Evolutionary conservation across 2,329 filamentous ascomycete genomes (phyloP).

Genomic region (Pochonia chlamydosporia): DNA sequence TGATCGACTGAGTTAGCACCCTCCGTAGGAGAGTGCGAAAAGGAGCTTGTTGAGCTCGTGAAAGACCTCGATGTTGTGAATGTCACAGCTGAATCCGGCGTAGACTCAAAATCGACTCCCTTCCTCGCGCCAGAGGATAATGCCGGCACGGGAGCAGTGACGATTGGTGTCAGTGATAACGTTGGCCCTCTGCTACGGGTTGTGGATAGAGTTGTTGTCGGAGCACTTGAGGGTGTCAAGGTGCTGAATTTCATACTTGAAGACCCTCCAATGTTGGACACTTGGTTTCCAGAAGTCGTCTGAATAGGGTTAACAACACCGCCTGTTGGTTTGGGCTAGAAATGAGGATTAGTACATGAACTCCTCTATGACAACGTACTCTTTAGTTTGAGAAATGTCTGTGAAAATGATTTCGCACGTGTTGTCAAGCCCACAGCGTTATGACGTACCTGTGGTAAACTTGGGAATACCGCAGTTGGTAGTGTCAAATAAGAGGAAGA

Average conservation of each 20-base stretch:
- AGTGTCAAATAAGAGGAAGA: background rate
- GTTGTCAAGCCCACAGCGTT: too few species aligned
- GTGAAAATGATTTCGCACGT: too few species aligned
- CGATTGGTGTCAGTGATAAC: background rate
- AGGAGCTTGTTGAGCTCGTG: background rate
- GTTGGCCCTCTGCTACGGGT: background rate
- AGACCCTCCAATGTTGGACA: background rate
- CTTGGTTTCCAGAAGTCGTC: background rate
- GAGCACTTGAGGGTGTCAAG: background rate
- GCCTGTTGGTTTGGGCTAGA: background rate
- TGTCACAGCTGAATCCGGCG: background rate
- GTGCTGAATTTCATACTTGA: background rate
- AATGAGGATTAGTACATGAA: background rate
- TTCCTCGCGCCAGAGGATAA: slow-evolving; percentile 7
- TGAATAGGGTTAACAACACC: background rate
- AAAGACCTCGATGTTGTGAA: background rate
- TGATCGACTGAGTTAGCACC: background rate
- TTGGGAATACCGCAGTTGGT: background rate
- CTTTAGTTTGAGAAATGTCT: too few species aligned
- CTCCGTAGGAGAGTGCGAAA: background rate
- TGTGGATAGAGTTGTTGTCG: background rate
- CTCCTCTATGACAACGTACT: too few species aligned
- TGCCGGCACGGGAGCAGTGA: slow-evolving; percentile 1
- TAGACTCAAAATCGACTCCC: background rate
- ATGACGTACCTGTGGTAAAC: background rate